Evolutionary conservation across 2,329 filamentous ascomycete species (phyloP), one percentile per base, ranked within the genome.

Genomic region (Lasiodiplodia gonubiensis): DNA sequence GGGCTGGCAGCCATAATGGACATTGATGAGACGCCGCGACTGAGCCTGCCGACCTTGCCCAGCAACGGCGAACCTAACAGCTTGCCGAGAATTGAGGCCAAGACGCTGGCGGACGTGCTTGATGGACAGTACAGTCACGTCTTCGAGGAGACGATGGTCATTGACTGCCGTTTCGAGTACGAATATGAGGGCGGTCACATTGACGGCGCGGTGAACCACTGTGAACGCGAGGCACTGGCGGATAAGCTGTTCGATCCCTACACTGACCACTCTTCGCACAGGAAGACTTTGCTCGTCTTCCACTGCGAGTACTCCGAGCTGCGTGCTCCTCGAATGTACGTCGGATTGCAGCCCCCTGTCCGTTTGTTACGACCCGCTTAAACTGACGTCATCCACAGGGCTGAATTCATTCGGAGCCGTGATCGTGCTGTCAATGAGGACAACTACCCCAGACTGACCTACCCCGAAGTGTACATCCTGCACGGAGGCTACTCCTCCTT

Each of bases 271-370:
- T 88, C 90, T 74, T 82, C 87, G 55, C 55, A 42, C 21, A 87
- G 90, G 60, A 90, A 89, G 71, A 95, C 93, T 0, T 85, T 97
- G 12, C 81, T 99, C 70, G 89, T 99, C 72, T 92, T 99, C 74
- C 95, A 99, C 82, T 99, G 95, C 86, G 95, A 99, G 81, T 99
- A 98, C 81, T 98, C 95, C 39, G 94, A 93, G 48, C 94, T 98
- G 78, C 92, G 95, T 70, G 95, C 95, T 54, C 95, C 95, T 55
- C 90, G 97, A 70, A 98, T 98, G 91, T 85, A 79, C 77, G 82
- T 74, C 52, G 23, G 11, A 6, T 8, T 33, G 30, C 30, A 33
- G 25, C 30, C 30, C 35, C 35, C 11, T 11, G 8, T 25, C 7
- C 16, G 30, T 23, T 33, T 25, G 35, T 37, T 54, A 35, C 39